Conservation (phyloP, 768 basidiomycete genomes). For the Hortiboletus campestris region DNA sequence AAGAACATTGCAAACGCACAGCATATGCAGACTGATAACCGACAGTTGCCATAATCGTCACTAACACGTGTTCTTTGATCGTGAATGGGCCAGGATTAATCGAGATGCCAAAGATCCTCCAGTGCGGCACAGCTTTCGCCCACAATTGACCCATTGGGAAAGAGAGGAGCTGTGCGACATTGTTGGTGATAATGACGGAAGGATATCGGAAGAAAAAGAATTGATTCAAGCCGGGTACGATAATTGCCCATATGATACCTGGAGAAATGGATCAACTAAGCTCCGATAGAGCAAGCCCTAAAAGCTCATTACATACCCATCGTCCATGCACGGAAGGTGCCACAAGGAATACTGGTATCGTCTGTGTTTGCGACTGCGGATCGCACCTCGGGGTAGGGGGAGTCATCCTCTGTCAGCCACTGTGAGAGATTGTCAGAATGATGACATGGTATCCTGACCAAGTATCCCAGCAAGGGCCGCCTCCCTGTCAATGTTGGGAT, state of each 20-base stretch:
- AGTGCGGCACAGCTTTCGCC: slow-evolving; percentile 52
- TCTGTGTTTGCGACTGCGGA: slow-evolving; percentile 75
- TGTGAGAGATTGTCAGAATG: slow-evolving; percentile 17
- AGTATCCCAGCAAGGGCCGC: slow-evolving; percentile 26
- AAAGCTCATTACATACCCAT: slow-evolving; percentile 37
- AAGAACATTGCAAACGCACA: slow-evolving; percentile 6
- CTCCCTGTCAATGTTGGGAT: slow-evolving; percentile 37
- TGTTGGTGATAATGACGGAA: slow-evolving; percentile 38
- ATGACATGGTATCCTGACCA: slow-evolving; percentile 12
- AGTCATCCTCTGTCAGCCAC: slow-evolving; percentile 55
- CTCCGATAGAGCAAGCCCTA: neutral
- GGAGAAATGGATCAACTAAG: neutral
- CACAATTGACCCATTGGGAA: slow-evolving; percentile 68
- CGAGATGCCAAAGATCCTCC: slow-evolving; percentile 53
- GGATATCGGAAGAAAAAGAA: slow-evolving; percentile 77
- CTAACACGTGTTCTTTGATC: slow-evolving; percentile 72
- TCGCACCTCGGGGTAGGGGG: slow-evolving; percentile 82
- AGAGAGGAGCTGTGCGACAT: slow-evolving; percentile 71
- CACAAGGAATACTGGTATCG: slow-evolving; percentile 61
- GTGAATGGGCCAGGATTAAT: slow-evolving; percentile 78
- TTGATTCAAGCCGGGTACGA: slow-evolving; percentile 74
- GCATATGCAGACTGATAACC: slow-evolving; percentile 30
- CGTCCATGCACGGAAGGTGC: slow-evolving; percentile 59
- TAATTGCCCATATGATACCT: slow-evolving; percentile 50
- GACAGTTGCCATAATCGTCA: slow-evolving; percentile 66